These are phyloP conservation scores for Zalaria sp. DNA, from an alignment of 2,329 filamentous ascomycete species.

Conservation along the genomic window DNA sequence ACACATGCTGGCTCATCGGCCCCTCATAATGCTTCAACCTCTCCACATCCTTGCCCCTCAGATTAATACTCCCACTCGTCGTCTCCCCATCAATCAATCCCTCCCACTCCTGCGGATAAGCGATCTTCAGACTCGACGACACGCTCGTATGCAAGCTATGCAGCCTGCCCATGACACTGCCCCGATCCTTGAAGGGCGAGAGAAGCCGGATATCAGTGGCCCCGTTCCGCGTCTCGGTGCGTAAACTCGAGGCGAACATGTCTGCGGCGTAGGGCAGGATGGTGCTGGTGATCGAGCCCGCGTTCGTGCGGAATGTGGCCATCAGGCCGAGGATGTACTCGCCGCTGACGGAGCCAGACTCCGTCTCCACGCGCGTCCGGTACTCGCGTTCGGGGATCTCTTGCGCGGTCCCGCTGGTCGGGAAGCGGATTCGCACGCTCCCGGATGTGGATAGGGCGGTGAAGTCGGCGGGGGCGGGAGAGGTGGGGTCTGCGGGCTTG, in stretches of 20 bases:
- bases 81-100: conserved; percentile 23
- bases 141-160: conserved; percentile 20
- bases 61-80: conserved; percentile 21
- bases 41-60: conserved; percentile 24
- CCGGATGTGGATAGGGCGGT: conserved; percentile 20
- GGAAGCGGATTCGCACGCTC: conserved; percentile 22
- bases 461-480: conserved; percentile 22
- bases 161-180: conserved; percentile 14
- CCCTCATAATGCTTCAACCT: conserved; percentile 15
- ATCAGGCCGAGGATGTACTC: conserved; percentile 25
- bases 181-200: conserved; percentile 16
- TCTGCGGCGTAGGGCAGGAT: conserved; percentile 21
- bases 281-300: conserved; percentile 22
- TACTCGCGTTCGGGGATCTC: conserved; percentile 27
- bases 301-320: conserved; percentile 21
- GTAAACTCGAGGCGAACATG: conserved; percentile 14
- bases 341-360: conserved; percentile 23
- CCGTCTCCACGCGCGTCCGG: conserved; percentile 22
- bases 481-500: conserved; percentile 15
- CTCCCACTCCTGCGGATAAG: conserved; percentile 28
- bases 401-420: conserved; percentile 1
- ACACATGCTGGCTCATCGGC: conserved; percentile 15
- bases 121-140: conserved; percentile 20
- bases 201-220: conserved; percentile 19
- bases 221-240: conserved; percentile 21